Evolutionary conservation across 805 yeast species (phyloP).

Genomic region (Cyberlindnera mississippiensis): DNA sequence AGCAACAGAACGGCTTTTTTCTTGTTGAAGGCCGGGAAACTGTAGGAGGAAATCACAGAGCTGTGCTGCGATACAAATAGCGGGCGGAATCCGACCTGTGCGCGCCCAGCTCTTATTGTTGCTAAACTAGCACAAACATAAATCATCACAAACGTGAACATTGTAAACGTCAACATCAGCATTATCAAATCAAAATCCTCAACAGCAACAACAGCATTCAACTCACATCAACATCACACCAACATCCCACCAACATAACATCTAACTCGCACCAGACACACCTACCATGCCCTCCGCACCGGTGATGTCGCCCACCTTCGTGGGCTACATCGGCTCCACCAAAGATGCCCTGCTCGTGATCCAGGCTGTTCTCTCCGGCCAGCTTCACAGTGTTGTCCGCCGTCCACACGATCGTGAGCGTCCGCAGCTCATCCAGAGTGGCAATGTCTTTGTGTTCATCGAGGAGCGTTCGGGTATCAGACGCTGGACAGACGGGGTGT

Average conservation of each 20-base stretch:
- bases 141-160: too few relatives aligned
- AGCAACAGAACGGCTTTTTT: too few relatives aligned
- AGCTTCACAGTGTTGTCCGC: constrained; percentile 59
- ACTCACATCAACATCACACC: not conserved
- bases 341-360: constrained; percentile 78
- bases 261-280: not conserved
- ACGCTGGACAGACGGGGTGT: constrained; percentile 95
- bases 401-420: constrained; percentile 84
- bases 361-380: constrained; percentile 69
- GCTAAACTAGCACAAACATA: too few relatives aligned
- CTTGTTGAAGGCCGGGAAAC: too few relatives aligned
- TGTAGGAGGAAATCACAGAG: too few relatives aligned
- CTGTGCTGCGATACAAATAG: too few relatives aligned
- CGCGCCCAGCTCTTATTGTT: not conserved
- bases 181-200: too few relatives aligned
- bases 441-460: constrained; percentile 78
- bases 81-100: not conserved
- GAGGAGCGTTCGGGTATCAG: constrained; percentile 81
- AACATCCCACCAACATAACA: not conserved
- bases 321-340: constrained; percentile 71
- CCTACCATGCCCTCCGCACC: constrained; percentile 10
- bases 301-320: constrained; percentile 21
- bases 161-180: too few relatives aligned
- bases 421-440: constrained; percentile 58
- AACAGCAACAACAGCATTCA: not conserved